phyloP scores from a whole-genome alignment of 768 basidiomycete species.

The Boletus rubropictus region DNA sequence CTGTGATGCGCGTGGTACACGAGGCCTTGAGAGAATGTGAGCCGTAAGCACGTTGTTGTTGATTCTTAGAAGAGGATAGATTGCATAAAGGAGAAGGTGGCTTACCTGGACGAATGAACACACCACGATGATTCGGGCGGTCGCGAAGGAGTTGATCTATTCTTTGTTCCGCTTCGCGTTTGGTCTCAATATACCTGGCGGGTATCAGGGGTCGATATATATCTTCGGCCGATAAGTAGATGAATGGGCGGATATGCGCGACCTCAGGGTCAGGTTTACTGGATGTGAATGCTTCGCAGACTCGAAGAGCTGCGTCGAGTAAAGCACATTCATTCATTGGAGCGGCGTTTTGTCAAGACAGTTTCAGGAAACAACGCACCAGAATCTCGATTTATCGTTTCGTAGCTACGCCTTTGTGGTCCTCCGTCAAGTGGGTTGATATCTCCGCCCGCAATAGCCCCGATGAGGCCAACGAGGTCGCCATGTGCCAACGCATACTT shows the following conservation, averaged over 20 bases:
- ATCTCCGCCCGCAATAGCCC: slow-evolving; percentile 41
- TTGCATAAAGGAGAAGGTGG: slow-evolving; percentile 8
- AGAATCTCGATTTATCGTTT: slow-evolving; percentile 81
- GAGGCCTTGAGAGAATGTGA: slow-evolving; percentile 50
- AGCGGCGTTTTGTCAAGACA: background rate
- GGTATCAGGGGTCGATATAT: slow-evolving; percentile 85
- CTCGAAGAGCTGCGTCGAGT: slow-evolving; percentile 51
- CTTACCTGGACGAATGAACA: slow-evolving; percentile 89
- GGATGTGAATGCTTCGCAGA: slow-evolving; percentile 70
- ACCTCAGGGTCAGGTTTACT: slow-evolving; percentile 34
- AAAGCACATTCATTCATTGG: slow-evolving; percentile 10
- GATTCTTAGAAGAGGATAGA: slow-evolving; percentile 8
- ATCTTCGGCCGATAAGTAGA: slow-evolving; percentile 88
- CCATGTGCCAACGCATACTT: slow-evolving; percentile 65
- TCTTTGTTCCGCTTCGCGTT: slow-evolving; percentile 78
- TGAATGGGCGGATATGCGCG: slow-evolving; percentile 55
- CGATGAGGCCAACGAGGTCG: slow-evolving; percentile 46
- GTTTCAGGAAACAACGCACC: slow-evolving; percentile 47
- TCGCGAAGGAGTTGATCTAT: slow-evolving; percentile 51
- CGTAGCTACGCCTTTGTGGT: slow-evolving; percentile 51
- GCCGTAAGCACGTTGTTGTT: slow-evolving; percentile 13
- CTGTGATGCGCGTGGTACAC: slow-evolving; percentile 95
- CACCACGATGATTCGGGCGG: slow-evolving; percentile 50
- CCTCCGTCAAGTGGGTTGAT: slow-evolving; percentile 56
- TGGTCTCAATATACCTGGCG: slow-evolving; percentile 85